Percentiles rank a stretch among this genome's conserved stretches.
These are phyloP conservation scores for Colletotrichum cuscutae DNA, from an alignment of 2,329 filamentous ascomycete species.

Conservation along the genomic window DNA sequence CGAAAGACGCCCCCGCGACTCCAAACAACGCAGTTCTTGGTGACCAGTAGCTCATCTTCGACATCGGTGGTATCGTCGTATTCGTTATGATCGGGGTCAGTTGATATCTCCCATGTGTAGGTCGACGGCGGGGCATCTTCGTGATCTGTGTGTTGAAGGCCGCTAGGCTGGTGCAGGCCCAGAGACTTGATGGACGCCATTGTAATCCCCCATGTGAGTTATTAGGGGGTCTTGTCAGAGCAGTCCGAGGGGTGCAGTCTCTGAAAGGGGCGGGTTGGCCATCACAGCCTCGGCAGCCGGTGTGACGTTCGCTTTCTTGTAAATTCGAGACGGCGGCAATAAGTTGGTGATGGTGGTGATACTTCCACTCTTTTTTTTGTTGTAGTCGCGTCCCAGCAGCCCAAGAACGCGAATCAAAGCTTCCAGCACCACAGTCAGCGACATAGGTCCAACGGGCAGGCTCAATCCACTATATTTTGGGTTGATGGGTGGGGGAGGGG, in stretches of 20 bases:
- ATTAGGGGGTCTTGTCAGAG: neutral
- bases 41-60: slow-evolving; percentile 85
- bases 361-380: slow-evolving; percentile 5
- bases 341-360: neutral
- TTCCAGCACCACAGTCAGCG: neutral
- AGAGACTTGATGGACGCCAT: slow-evolving; percentile 95
- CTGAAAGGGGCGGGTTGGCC: neutral
- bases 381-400: slow-evolving; percentile 18
- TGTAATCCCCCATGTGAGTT: slow-evolving; percentile 25
- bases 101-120: slow-evolving; percentile 80
- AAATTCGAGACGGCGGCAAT: neutral
- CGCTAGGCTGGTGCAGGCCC: slow-evolving; percentile 89
- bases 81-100: slow-evolving; percentile 44
- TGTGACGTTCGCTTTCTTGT: neutral
- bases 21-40: slow-evolving; percentile 84
- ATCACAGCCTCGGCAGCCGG: slow-evolving; percentile 18
- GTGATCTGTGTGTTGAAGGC: slow-evolving; percentile 82
- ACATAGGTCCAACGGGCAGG: neutral
- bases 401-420: slow-evolving; percentile 10
- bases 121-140: slow-evolving; percentile 76
- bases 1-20: slow-evolving; percentile 86
- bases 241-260: neutral
- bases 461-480: slow-evolving; percentile 15
- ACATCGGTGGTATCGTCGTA: slow-evolving; percentile 52
- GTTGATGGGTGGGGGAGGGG: slow-evolving; percentile 28